Conservation (phyloP, 768 basidiomycete genomes). For the Phaffia australis region DNA sequence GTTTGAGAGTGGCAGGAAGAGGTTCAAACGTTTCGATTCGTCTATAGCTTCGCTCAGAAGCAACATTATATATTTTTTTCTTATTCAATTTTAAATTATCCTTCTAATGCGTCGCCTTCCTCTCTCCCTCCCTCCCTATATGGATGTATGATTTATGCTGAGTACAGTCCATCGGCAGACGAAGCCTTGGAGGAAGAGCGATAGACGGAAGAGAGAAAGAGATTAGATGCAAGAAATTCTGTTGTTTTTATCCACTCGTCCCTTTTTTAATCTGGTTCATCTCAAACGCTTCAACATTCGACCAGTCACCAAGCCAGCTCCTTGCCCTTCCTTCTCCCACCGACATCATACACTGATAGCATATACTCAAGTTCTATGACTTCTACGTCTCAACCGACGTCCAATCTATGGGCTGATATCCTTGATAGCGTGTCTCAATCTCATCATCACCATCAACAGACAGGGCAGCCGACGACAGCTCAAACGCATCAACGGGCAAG, state of each 20-base stretch:
- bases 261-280: too few relatives aligned
- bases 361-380: neutral
- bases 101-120: neutral
- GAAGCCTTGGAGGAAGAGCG: neutral
- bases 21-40: too few relatives aligned
- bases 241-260: too few relatives aligned
- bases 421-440: conserved; percentile 74
- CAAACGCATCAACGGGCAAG: too few relatives aligned
- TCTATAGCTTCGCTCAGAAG: too few relatives aligned
- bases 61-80: neutral
- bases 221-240: neutral
- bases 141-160: neutral
- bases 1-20: too few relatives aligned
- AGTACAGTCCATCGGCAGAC: neutral
- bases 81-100: neutral
- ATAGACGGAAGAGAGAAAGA: neutral
- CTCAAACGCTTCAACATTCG: too few relatives aligned
- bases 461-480: conserved; percentile 36
- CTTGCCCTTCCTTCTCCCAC: neutral
- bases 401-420: conserved; percentile 79
- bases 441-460: conserved; percentile 41
- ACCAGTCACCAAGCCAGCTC: too few relatives aligned
- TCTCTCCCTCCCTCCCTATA: neutral
- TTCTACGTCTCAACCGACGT: neutral
- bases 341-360: neutral